Evolutionary conservation across 169 alveolate genomes (phyloP), one percentile per base, ranked within the genome.

Genomic region (Cytauxzoon felis): DNA sequence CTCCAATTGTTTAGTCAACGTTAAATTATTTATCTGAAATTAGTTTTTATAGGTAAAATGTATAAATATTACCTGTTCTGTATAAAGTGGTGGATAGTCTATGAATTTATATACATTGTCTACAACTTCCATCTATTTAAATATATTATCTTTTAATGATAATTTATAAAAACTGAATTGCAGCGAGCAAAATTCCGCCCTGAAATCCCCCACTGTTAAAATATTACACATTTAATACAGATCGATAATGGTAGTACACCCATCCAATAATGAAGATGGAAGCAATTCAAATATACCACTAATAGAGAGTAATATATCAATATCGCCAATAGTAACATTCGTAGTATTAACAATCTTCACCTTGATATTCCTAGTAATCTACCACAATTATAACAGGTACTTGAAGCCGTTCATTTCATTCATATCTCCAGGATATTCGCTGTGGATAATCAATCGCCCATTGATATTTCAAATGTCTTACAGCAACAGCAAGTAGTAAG

Each of bases 61-160:
- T 21, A 9, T 7, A 34, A 5, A 3, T 1, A 5, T 33, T 18
- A 76, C 86, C 75, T 76, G 86, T 57, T 76, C 86, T 1, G 86
- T 76, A 33, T 76, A 76, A 29, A 76, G 57, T 19, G 86, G 86
- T 11, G 86, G 86, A 34, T 66, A 76, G 23, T 76, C 49, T 50
- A 54, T 54, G 13, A 2, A 30, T 21, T 16, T 29, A 0, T 1
- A 54, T 21, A 1, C 11, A n/a, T 5, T 13, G 11, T 54, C n/a
- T 0, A 3, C 27, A 27, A 29, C 19, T 16, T 54, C n/a, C 18
- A 18, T 11, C 19, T 7, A 5, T 21, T 16, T 23, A 27, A 18
- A 21, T 54, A 54, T 50, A 54, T 50, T 16, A 54, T 38, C 64
- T 50, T 50, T 50, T 38, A 38, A 50, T 26, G 11, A 38, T 27